A percentile compares a stretch with the other conserved stretches of the same genome.
Conservation (phyloP, 768 basidiomycete species). For the Gloeophyllum trabeum region DNA sequence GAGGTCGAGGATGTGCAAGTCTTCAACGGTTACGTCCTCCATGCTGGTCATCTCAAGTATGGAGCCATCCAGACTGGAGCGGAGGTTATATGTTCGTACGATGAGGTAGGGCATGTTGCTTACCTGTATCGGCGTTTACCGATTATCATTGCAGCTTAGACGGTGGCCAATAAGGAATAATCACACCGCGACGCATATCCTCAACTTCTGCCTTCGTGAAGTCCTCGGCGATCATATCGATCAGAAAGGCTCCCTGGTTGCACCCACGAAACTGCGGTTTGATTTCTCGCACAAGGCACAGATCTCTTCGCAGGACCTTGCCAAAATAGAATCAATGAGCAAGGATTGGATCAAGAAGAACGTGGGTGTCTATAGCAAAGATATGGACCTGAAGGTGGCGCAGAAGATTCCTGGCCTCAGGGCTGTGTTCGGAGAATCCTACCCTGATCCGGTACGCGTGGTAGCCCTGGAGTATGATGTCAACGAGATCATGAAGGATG, state of each 20-base stretch:
- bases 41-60: slow-evolving; percentile 85
- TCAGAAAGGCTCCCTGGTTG: slow-evolving; percentile 96
- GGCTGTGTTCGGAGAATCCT: slow-evolving; percentile 95
- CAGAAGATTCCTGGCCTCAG: slow-evolving; percentile 87
- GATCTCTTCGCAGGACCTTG: slow-evolving; percentile 65
- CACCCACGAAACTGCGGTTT: slow-evolving; percentile 91
- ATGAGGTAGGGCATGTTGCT: slow-evolving; percentile 49
- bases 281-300: slow-evolving; percentile 96
- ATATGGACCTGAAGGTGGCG: slow-evolving; percentile 67
- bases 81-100: slow-evolving; percentile 81
- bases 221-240: slow-evolving; percentile 95
- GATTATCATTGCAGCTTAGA: slow-evolving; percentile 43
- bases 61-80: slow-evolving; percentile 72
- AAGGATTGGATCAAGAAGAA: slow-evolving; percentile 86
- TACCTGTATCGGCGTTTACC: neutral
- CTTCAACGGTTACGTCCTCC: slow-evolving; percentile 92
- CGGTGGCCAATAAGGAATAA: slow-evolving; percentile 96
- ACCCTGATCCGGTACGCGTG: slow-evolving; percentile 95
- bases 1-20: slow-evolving; percentile 89
- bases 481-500: slow-evolving; percentile 76
- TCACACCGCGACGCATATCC: slow-evolving; percentile 97
- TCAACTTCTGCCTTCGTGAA: slow-evolving; percentile 89
- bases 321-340: slow-evolving; percentile 75
- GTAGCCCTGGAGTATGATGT: slow-evolving; percentile 84
- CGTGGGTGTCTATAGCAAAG: slow-evolving; percentile 81